Base-by-base conservation (phyloP, 352 stramenopile species). In the Pythium biforme region DNA sequence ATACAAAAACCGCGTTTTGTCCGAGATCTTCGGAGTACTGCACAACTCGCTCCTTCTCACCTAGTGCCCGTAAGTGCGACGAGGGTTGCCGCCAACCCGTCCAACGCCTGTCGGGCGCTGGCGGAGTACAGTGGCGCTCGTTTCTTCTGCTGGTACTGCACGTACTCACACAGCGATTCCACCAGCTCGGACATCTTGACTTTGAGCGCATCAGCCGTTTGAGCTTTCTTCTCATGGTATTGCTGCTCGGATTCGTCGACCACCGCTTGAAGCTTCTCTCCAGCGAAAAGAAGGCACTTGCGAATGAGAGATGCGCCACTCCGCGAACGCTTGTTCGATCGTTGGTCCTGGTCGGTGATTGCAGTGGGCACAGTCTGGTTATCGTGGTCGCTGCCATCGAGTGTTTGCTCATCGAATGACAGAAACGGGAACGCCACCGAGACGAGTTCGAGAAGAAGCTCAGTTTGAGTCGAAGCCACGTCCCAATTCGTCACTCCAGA, bases 361-460 rank as follows among this genome's bases (percentile, higher is more conserved):
- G 23, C 3, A 4, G 26, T 40, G 25, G 48, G 26, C 26, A 19
- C 19, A 3, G 25, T 49, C 27, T 4, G 55, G 26, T 33, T 25
- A 26, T 37, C 51, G 0, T 31, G n/a, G 11, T 19, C 14, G 19
- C 2, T 25, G 4, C 45, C 48, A 26, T 8, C 41, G 12, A n/a
- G 14, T 4, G 29, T 15, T 23, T 29, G 27, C 40, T 62, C 66
- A 15, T 73, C 66, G 15, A 73, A 49, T 8, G 60, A 66, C 17
- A 73, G 2, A 25, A 52, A 69, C 20, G 61, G 50, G 14, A 34
- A 53, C 10, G 67, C 39, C 4, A 20, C 31, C 8, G 2, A 33
- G 1, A 69, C 43, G 2, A 73, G 29, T n/a, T 67, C 55, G 2
- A 67, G 11, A 31, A 73, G 60, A 8, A 73, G 57, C 39, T 69